Evolutionary conservation across 2,329 filamentous ascomycete species (phyloP).

Genomic region (Penicillium sp.): DNA sequence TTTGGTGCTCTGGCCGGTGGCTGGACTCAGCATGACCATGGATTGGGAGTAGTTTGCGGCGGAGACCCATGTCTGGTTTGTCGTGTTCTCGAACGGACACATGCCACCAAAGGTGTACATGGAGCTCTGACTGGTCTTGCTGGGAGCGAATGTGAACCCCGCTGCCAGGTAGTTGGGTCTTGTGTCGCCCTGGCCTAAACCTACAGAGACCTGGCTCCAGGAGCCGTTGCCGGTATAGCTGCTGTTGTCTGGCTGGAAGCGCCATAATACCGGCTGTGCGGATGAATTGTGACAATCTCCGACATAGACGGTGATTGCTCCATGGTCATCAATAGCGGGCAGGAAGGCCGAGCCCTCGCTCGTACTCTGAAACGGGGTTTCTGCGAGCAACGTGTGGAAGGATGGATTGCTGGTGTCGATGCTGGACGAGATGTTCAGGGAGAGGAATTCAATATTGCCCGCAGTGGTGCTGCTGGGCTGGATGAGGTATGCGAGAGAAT

Average conservation of each 20-base stretch:
- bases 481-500: constrained; percentile 67
- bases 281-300: constrained; percentile 64
- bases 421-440: constrained; percentile 62
- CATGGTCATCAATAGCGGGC: constrained; percentile 64
- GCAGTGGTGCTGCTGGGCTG: constrained; percentile 51
- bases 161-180: constrained; percentile 57
- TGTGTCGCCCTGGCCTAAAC: constrained; percentile 35
- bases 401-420: constrained; percentile 50
- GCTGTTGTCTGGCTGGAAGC: constrained; percentile 53
- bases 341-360: constrained; percentile 62
- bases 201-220: constrained; percentile 50
- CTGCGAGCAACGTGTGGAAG: constrained; percentile 29
- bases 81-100: constrained; percentile 61
- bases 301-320: constrained; percentile 69
- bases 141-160: constrained; percentile 64
- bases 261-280: constrained; percentile 62
- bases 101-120: constrained; percentile 82
- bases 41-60: constrained; percentile 73
- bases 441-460: constrained; percentile 54
- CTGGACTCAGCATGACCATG: constrained; percentile 62
- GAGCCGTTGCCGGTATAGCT: constrained; percentile 50
- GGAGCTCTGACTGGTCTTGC: constrained; percentile 52
- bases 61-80: constrained; percentile 60
- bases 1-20: constrained; percentile 40
- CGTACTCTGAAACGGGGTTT: constrained; percentile 33